A percentile compares a stretch with the other conserved stretches of the same genome.
These are phyloP conservation scores for Prunus mume DNA, from an alignment of 306 rosid genomes.

Conservation along the genomic window DNA sequence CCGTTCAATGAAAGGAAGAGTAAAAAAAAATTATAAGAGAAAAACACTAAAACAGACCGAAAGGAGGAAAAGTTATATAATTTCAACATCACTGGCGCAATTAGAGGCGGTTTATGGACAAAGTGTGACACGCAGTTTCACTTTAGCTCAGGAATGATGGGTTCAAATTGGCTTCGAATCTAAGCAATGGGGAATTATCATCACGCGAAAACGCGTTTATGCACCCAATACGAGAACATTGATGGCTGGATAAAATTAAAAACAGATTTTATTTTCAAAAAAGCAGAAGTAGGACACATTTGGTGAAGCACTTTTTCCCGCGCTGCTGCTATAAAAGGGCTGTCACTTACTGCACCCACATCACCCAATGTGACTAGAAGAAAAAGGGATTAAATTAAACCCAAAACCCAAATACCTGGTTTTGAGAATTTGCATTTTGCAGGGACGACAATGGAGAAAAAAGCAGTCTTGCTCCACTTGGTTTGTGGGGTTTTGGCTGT, in stretches of 20 bases:
- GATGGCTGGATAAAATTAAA: background rate
- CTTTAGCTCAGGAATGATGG: background rate
- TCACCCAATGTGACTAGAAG: conserved; percentile 1
- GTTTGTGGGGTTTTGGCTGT: conserved; percentile 44
- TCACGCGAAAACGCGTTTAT: conserved; percentile 48
- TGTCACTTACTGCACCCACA: conserved; percentile 1
- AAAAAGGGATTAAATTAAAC: background rate
- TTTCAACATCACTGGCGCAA: conserved; percentile 25
- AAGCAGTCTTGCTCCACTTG: conserved; percentile 34
- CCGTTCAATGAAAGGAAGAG: background rate
- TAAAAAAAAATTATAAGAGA: background rate
- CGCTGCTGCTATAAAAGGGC: conserved; percentile 35
- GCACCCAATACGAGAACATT: background rate
- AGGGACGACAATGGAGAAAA: conserved; percentile 45
- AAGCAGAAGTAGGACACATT: background rate
- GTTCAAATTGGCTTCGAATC: conserved; percentile 14
- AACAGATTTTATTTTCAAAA: background rate
- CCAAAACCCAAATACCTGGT: background rate
- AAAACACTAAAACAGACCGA: background rate
- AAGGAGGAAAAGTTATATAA: background rate
- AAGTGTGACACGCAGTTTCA: background rate
- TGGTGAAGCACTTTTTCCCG: conserved; percentile 33
- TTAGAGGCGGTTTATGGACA: conserved; percentile 8
- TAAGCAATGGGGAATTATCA: conserved; percentile 19
- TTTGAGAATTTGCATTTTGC: conserved; percentile 25